Percentiles rank a stretch among this genome's conserved stretches.
These are phyloP conservation scores for Novymonas esmeraldas DNA, from an alignment of 208 protist species.

Conservation along the genomic window DNA sequence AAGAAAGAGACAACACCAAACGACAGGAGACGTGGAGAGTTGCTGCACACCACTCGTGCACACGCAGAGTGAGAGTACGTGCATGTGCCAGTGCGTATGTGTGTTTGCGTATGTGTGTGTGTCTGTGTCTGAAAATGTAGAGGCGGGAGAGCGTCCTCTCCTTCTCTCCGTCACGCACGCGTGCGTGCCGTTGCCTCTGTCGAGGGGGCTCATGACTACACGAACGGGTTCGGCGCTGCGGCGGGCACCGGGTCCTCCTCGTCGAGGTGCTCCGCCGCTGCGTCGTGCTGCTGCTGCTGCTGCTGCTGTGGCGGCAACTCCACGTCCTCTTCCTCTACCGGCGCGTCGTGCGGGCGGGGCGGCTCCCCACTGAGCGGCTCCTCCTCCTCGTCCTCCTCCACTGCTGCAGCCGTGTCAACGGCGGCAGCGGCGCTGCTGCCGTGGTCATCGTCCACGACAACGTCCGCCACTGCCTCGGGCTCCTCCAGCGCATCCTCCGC, in stretches of 20 bases:
- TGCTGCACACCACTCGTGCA: too few relatives aligned
- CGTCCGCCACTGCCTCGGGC: too few relatives aligned
- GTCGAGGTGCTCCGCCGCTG: not conserved
- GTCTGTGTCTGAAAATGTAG: too few relatives aligned
- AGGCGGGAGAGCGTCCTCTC: not conserved
- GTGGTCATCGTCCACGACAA: not conserved
- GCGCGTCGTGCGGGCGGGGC: conserved; percentile 1
- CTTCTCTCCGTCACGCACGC: too few relatives aligned
- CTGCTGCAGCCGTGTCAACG: not conserved
- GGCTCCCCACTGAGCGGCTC: not conserved
- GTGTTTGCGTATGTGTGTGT: not conserved
- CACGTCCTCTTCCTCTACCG: not conserved
- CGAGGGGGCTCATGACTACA: not conserved
- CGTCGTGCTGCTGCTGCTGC: not conserved
- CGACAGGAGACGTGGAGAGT: not conserved
- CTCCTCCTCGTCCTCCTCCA: not conserved
- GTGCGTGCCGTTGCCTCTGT: not conserved
- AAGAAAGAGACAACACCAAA: not conserved
- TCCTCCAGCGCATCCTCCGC: not conserved
- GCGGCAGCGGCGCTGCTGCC: not conserved
- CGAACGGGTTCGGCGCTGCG: conserved; percentile 36
- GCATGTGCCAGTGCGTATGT: not conserved
- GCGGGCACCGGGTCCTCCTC: conserved; percentile 31
- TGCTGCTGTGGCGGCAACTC: not conserved
- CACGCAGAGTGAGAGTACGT: too few relatives aligned